Conservation (phyloP, 1,139 yeast genomes). For the Candida freyschussii region DNA sequence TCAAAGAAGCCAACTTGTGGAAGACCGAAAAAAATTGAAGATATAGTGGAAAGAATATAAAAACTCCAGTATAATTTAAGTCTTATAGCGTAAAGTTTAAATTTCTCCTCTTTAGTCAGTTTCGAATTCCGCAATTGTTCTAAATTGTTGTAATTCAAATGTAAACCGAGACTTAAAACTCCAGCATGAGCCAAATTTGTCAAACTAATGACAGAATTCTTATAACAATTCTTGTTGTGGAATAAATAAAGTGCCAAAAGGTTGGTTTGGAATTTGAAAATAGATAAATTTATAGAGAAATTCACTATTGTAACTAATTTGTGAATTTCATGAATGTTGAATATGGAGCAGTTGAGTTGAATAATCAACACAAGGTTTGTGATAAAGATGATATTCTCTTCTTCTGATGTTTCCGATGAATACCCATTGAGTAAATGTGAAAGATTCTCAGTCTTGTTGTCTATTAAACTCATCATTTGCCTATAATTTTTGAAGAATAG, state of each 20-base stretch:
- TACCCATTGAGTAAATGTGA: conserved; percentile 2
- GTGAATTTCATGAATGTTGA: conserved; percentile 25
- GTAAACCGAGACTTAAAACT: conserved; percentile 22
- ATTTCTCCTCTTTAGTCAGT: conserved; percentile 30
- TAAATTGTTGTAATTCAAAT: conserved; percentile 27
- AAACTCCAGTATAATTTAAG: conserved; percentile 60
- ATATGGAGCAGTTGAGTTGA: conserved; percentile 30
- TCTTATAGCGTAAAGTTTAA: conserved; percentile 37
- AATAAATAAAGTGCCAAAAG: conserved; percentile 22
- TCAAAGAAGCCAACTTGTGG: conserved; percentile 23
- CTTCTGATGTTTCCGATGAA: no score
- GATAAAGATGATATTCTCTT: conserved; percentile 31
- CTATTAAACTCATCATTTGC: conserved; percentile 35
- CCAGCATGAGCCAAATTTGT: conserved; percentile 27
- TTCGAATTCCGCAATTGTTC: conserved; percentile 14
- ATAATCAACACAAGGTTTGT: conserved; percentile 34
- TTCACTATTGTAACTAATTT: conserved; percentile 20
- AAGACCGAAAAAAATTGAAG: conserved; percentile 22
- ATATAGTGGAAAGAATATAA: conserved; percentile 36
- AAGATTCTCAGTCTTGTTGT: conserved; percentile 48
- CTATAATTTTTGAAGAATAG: conserved; percentile 54
- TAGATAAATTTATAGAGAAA: conserved; percentile 12
- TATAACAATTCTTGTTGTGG: conserved; percentile 25
- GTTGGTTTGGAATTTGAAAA: conserved; percentile 21
- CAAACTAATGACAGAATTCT: conserved; percentile 26